Evolutionary conservation across 371 early-diverging fungal species (phyloP), one percentile per base, ranked within the genome.

Genomic region (Rhizopus sp.): DNA sequence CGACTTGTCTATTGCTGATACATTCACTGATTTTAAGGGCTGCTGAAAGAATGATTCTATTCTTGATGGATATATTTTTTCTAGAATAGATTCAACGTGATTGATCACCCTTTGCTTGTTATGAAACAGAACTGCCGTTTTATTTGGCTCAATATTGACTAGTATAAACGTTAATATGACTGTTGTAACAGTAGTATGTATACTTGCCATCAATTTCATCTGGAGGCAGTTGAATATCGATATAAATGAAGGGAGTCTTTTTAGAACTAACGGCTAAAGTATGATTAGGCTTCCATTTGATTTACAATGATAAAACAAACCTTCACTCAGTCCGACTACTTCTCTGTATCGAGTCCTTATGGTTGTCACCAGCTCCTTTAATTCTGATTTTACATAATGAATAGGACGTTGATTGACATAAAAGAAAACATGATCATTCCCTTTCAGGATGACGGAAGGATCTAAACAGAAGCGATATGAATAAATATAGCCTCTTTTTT

Each of bases 61-160:
- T 7, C 40, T 44, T 41, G 29, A 48, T 12, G 61, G 63, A 62
- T 55, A 70, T 30, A 32, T 13, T 5, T 32, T 50, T 37, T 55
- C 35, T 7, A 78, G 30, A 6, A 73, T 39, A 0, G 35, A 41
- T 32, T 71, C 59, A 0, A 73, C 32, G 1, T 66, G 32, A 32
- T 65, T 52, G 7, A 66, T 23, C 1, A 78, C 52, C 3, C 34
- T 32, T 41, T 68, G 57, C 23, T 69, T 69, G 5, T 73, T 44
- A 17, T 75, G 79, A 30, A 78, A 59, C 4, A 72, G 44, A 10
- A 78, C 62, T 0, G 62, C 68, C 29, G 59, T 64, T 34, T 78
- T 78, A 47, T 60, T 63, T 0, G 79, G 79, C 30, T 78, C 79
- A 15, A 78, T 42, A 50, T 78, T 78, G 7, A 78, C 79, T 78